phyloP scores from a whole-genome alignment of 2,329 filamentous ascomycete genomes.

The Colletotrichum magnum region DNA sequence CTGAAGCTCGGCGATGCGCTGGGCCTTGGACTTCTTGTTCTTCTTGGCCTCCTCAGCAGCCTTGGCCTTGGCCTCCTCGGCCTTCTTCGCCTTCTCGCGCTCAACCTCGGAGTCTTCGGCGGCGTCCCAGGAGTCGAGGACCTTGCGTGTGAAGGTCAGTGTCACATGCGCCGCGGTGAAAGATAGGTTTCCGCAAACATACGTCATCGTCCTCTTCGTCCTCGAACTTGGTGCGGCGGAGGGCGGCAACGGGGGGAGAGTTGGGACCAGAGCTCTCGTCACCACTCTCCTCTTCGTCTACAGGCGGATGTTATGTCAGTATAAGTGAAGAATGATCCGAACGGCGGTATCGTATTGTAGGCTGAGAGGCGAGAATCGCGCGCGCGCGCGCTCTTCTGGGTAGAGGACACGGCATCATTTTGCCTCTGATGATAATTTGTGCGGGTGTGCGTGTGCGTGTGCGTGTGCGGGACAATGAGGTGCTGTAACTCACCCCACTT shows the following conservation, averaged over 20 bases:
- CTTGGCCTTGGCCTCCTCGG: slow-evolving; percentile 87
- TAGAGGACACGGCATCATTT: slow-evolving; percentile 37
- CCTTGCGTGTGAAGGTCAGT: slow-evolving; percentile 62
- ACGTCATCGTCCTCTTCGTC: slow-evolving; percentile 93
- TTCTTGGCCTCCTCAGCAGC: slow-evolving; percentile 90
- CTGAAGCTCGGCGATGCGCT: slow-evolving; percentile 87
- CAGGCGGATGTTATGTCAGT: slow-evolving; percentile 29
- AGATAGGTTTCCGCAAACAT: slow-evolving; percentile 50
- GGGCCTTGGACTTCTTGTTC: slow-evolving; percentile 89
- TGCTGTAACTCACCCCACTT: slow-evolving; percentile 58
- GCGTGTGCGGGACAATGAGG: slow-evolving; percentile 38
- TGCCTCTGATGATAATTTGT: slow-evolving; percentile 35
- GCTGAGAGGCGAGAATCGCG: background rate
- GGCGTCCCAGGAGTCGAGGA: slow-evolving; percentile 96
- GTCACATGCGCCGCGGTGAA: slow-evolving; percentile 14
- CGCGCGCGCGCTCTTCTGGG: background rate
- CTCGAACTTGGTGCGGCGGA: slow-evolving; percentile 78
- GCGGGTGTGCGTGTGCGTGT: slow-evolving; percentile 26
- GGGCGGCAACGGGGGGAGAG: slow-evolving; percentile 55
- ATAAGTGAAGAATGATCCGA: background rate
- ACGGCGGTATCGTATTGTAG: background rate
- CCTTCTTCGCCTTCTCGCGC: slow-evolving; percentile 93
- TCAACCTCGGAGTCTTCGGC: slow-evolving; percentile 97
- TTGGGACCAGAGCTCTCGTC: slow-evolving; percentile 53
- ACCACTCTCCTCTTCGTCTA: slow-evolving; percentile 57